Base-by-base conservation (phyloP, 2,329 filamentous ascomycete species). In the Xylariaceae sp. region DNA sequence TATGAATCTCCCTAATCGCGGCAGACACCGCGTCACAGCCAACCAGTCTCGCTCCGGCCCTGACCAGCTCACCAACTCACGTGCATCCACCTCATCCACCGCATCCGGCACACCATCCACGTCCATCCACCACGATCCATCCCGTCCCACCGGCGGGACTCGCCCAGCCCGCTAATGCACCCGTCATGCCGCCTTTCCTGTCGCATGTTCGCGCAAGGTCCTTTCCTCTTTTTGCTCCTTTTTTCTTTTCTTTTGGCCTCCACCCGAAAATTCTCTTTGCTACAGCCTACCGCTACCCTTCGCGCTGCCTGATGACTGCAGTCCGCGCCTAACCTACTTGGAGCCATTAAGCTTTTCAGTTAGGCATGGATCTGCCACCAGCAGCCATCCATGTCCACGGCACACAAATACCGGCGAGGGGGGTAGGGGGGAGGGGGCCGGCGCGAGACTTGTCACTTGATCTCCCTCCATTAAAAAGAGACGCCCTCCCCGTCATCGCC, bases 121-220 rank as follows among this genome's bases (percentile, higher is more conserved):
- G n/a, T n/a, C n/a, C n/a, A n/a, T n/a, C n/a, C n/a, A n/a, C 26
- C 8, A 26, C 26, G 26, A 26, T 26, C 26, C 3, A 40, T 40
- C 13, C n/a, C 18, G 8, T 6, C 30, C 30, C 13, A 34, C 9
- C 30, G 30, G 10, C 39, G 18, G 18, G 18, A 19, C 16, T 16
- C 37, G 18, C 44, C 29, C 18, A 29, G 15, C 16, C 22, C 54
- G 50, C 54, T 56, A 56, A 56, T 56, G 54, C 54, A 51, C 47
- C 42, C 50, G 42, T 45, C 46, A 56, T 49, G 48, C 29, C 34
- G 45, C 34, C 43, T 21, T 39, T 16, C 29, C 43, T 47, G 21
- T 37, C 29, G 29, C 22, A 45, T 32, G 21, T 43, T n/a, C 36
- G 32, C 8, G 8, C 30, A 40, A 22, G n/a, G 29, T 19, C 13